Base-by-base conservation (phyloP, 495 filamentous ascomycete species). In the Astrocystis sublimbata region DNA sequence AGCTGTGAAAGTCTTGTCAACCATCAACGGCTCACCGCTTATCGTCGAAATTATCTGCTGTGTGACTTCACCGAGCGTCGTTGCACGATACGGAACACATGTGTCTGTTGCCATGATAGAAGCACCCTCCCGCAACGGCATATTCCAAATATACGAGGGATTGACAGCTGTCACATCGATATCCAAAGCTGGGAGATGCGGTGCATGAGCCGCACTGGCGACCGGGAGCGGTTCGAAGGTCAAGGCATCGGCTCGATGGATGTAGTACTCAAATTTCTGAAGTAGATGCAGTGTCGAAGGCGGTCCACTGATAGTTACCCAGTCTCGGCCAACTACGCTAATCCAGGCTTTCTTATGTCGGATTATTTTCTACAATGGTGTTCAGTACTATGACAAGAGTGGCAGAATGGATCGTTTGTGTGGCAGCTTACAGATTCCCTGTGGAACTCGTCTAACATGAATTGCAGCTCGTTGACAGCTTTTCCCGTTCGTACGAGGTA, bases 271-370 rank as follows among this genome's bases (percentile, higher is more conserved):
- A 5, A 30, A 46, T 43, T 30, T 33, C 35, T 57, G 38, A 21
- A 65, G 50, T 12, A 49, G 19, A 15, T 59, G 23, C 19, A 65
- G 10, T 26, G 35, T 61, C 33, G 63, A 56, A 10, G 62, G 62
- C 38, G 62, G 62, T 4, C 57, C 62, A 33, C 57, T 65, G 35
- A 65, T 38, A 3, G 62, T 61, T 17, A 49, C 50, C 62, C 62
- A 65, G 24, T 12, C 33, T 7, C 43, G 49, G 23, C 62, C 57
- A 0, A 65, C 15, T 7, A 65, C 57, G 7, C 62, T 36, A 33
- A 65, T 51, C 47, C 57, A 65, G 21, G 58, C 42, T 9, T 35
- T 58, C 42, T 56, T 59, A 42, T 65, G 50, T 3, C 21, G 23
- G 15, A 58, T 42, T 2, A 56, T 41, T 15, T 40, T 42, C 62